A percentile compares a stretch with the other conserved stretches of the same genome.
Conservation (phyloP, 2,329 filamentous ascomycete genomes). For the Scedosporium apiospermum region DNA sequence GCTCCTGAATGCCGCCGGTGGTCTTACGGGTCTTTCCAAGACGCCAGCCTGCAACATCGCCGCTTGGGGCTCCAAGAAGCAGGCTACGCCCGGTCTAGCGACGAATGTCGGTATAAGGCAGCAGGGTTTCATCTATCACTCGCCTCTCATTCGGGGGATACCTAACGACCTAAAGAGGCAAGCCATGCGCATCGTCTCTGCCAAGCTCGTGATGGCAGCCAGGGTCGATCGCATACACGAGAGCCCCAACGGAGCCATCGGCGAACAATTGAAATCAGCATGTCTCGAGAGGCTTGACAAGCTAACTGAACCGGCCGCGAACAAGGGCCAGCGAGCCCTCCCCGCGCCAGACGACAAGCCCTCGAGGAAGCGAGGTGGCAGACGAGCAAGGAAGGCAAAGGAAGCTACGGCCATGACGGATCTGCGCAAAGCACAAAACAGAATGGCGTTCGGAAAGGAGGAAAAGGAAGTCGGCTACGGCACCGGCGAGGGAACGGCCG, state of each 20-base stretch:
- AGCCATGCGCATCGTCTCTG: conserved; percentile 88
- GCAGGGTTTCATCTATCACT: conserved; percentile 89
- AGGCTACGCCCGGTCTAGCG: conserved; percentile 66
- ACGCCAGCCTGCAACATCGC: conserved; percentile 89
- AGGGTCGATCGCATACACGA: conserved; percentile 81
- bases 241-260: conserved; percentile 70
- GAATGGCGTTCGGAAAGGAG: conserved; percentile 91
- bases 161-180: conserved; percentile 83
- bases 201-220: conserved; percentile 88
- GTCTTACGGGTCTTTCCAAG: conserved; percentile 79
- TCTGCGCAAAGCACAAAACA: conserved; percentile 88
- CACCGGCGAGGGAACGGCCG: conserved; percentile 72
- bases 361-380: conserved; percentile 80
- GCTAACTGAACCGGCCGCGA: conserved; percentile 81
- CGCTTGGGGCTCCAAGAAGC: conserved; percentile 83
- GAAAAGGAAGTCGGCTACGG: conserved; percentile 91
- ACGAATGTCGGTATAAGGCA: conserved; percentile 87
- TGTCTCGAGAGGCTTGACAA: conserved; percentile 86
- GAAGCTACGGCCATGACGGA: conserved; percentile 97
- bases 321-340: conserved; percentile 77
- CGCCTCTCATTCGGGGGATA: conserved; percentile 77
- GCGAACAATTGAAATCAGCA: conserved; percentile 70
- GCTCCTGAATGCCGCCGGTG: conserved; percentile 89
- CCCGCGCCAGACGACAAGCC: conserved; percentile 95
- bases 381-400: conserved; percentile 87